A percentile compares a stretch with the other conserved stretches of the same genome.
These are phyloP conservation scores for Ramaria rubella DNA, from an alignment of 768 basidiomycete species.

Conservation along the genomic window DNA sequence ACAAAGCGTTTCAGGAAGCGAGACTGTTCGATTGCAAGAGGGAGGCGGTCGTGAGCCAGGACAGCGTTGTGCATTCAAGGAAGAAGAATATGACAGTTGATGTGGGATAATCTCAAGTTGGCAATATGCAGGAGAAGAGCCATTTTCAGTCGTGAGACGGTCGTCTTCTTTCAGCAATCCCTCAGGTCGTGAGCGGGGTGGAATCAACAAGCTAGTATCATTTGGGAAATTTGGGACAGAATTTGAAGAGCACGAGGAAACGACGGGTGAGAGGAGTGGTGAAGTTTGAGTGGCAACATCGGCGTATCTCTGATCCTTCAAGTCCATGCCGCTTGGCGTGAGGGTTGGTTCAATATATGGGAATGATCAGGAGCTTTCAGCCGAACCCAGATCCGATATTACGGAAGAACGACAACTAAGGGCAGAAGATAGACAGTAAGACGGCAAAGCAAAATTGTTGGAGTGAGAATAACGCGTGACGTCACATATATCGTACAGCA, in stretches of 20 bases:
- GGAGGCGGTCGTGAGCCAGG: background rate
- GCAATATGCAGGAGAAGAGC: background rate
- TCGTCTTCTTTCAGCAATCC: background rate
- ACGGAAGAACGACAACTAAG: background rate
- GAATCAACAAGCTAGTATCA: background rate
- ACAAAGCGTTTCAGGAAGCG: background rate
- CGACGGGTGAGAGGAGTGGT: background rate
- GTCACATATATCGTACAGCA: background rate
- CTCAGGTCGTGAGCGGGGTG: no score
- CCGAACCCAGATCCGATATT: background rate
- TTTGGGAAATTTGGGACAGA: background rate
- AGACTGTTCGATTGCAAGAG: background rate
- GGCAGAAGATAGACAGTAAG: background rate
- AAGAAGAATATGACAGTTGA: background rate
- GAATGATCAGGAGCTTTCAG: background rate
- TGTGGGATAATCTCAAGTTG: background rate
- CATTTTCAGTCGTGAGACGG: background rate
- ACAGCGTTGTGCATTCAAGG: background rate
- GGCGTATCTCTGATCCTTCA: background rate
- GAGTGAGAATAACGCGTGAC: background rate
- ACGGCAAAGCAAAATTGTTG: background rate
- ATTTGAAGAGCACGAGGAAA: background rate
- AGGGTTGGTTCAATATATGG: background rate
- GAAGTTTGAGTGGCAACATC: slow-evolving; percentile 5
- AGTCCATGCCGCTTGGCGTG: background rate